Percentiles rank a stretch among this genome's conserved stretches.
Evolutionary conservation across 345 rosid species (phyloP).

Genomic region (Rhizophora apiculata): DNA sequence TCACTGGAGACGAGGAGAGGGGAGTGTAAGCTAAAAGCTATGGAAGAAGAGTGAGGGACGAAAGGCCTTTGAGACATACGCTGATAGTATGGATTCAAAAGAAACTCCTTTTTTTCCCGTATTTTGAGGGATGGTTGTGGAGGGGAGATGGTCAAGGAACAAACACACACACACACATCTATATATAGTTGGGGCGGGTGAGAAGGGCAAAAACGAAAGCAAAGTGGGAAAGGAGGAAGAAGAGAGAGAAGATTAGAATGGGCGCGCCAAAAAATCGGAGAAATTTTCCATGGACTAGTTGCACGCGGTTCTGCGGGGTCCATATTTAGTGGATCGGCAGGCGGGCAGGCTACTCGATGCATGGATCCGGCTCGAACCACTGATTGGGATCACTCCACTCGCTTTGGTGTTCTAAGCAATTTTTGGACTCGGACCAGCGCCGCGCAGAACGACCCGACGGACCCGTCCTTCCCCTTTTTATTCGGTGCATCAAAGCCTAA

Average conservation of each 20-base stretch:
- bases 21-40: conserved; percentile 60
- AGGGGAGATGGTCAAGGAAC: neutral
- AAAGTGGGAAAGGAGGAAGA: neutral
- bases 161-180: neutral
- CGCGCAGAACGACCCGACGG: too few species aligned
- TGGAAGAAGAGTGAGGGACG: conserved; percentile 69
- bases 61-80: conserved; percentile 76
- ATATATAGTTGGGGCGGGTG: neutral
- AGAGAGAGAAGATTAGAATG: too few species aligned
- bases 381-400: too few species aligned
- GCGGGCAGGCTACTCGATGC: too few species aligned
- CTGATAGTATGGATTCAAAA: conserved; percentile 6
- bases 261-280: too few species aligned
- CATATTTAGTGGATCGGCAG: too few species aligned
- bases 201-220: neutral
- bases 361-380: too few species aligned
- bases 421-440: too few species aligned
- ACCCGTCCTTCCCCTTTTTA: too few species aligned
- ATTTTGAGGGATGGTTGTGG: neutral
- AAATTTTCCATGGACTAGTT: neutral
- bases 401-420: too few species aligned
- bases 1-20: conserved; percentile 67
- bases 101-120: neutral
- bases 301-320: too few species aligned
- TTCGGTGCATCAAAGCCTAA: too few species aligned